These are phyloP conservation scores for Lotus japonicus DNA, from an alignment of 306 rosid genomes.

Conservation along the genomic window DNA sequence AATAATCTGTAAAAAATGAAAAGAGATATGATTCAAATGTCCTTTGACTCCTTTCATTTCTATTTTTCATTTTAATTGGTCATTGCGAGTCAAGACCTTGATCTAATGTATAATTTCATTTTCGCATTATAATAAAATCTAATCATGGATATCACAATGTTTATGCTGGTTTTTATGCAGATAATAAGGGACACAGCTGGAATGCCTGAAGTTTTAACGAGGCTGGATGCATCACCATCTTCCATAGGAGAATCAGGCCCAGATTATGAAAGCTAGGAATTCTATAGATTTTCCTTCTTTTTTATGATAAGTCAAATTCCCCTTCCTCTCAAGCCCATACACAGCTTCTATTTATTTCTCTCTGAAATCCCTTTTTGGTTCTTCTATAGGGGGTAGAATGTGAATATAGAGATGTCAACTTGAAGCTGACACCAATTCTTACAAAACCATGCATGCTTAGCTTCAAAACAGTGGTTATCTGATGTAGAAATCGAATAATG, in stretches of 20 bases:
- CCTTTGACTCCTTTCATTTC: neutral
- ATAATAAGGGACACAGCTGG: constrained; percentile 80
- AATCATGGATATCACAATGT: neutral
- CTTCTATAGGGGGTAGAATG: neutral
- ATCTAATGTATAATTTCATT: neutral
- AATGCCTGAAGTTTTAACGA: constrained; percentile 88
- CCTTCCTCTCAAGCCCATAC: neutral
- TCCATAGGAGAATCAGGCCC: constrained; percentile 44
- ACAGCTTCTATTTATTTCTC: constrained; percentile 6
- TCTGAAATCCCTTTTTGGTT: neutral
- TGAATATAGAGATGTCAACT: constrained; percentile 14
- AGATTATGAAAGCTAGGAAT: constrained; percentile 73
- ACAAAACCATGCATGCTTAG: constrained; percentile 16
- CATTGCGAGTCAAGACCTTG: neutral
- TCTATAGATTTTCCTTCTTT: neutral
- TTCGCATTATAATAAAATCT: too few relatives aligned
- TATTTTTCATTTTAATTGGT: neutral
- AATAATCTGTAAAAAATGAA: neutral
- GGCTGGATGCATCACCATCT: constrained; percentile 53
- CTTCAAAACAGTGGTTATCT: constrained; percentile 6
- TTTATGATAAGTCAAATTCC: constrained; percentile 9
- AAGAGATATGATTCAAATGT: neutral
- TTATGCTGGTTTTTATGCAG: constrained; percentile 45
- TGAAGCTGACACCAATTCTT: constrained; percentile 24
- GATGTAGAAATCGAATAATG: constrained; percentile 12